Evolutionary conservation across 1,139 yeast genomes (phyloP).

Genomic region (Taiozyma sp.): DNA sequence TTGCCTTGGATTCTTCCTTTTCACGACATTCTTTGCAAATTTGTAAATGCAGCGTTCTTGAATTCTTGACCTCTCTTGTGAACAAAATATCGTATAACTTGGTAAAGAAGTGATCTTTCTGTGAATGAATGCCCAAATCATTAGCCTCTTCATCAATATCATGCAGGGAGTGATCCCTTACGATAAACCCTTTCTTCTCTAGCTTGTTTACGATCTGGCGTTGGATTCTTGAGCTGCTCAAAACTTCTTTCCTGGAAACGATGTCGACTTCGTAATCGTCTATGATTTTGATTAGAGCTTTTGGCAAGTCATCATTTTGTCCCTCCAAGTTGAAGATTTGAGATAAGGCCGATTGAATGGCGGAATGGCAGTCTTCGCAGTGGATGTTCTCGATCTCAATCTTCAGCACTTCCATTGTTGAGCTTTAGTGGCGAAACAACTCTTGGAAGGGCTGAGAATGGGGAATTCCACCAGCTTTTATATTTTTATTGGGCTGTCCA

Average conservation of each 20-base stretch:
- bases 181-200: slow-evolving; percentile 16
- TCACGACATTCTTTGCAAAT: slow-evolving; percentile 32
- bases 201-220: slow-evolving; percentile 8
- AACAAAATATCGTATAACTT: background rate
- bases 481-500: background rate
- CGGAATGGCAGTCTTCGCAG: slow-evolving; percentile 43
- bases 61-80: background rate
- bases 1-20: slow-evolving; percentile 8
- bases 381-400: slow-evolving; percentile 35
- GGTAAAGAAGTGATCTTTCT: background rate
- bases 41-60: slow-evolving; percentile 26
- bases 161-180: slow-evolving; percentile 11
- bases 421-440: background rate
- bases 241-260: slow-evolving; percentile 3
- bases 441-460: background rate
- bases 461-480: background rate
- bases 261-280: slow-evolving; percentile 10
- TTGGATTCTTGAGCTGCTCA: slow-evolving; percentile 5
- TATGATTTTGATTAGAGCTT: slow-evolving; percentile 13
- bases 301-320: slow-evolving; percentile 1
- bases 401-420: slow-evolving; percentile 8
- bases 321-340: slow-evolving; percentile 12
- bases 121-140: background rate
- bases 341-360: slow-evolving; percentile 28
- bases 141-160: slow-evolving; percentile 7